A percentile compares a stretch with the other conserved stretches of the same genome.
Conservation (phyloP, 257 asterid species). For the Lycium ferocissimum region DNA sequence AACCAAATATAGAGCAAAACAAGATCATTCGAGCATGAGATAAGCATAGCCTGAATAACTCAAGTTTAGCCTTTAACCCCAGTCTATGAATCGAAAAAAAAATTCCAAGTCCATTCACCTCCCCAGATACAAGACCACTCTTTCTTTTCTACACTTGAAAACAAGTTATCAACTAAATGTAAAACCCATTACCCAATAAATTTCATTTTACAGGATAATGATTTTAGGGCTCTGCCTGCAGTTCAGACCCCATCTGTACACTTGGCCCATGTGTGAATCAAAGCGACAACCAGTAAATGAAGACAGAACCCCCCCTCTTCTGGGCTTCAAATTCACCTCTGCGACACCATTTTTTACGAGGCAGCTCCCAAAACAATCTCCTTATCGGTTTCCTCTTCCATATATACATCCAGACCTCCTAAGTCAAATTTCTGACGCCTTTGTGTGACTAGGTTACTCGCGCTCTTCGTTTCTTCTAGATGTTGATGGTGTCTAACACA, state of each 20-base stretch:
- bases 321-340: not conserved
- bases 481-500: not conserved
- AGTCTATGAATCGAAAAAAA: not conserved
- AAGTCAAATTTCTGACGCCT: not conserved
- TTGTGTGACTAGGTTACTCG: not conserved
- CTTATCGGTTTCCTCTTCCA: not conserved
- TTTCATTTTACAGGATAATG: not conserved
- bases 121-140: not conserved
- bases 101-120: not conserved
- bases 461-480: not conserved
- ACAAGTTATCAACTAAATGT: conserved; percentile 1
- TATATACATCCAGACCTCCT: not conserved
- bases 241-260: not conserved
- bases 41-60: not conserved
- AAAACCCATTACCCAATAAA: not conserved
- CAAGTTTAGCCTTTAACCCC: not conserved
- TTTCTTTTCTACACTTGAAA: not conserved
- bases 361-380: not conserved
- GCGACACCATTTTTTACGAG: not conserved
- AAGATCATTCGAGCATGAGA: not conserved
- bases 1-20: not conserved
- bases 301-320: no score
- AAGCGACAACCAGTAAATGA: not conserved
- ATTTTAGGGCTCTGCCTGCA: not conserved
- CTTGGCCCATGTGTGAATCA: not conserved